phyloP scores from a whole-genome alignment of 2,329 filamentous ascomycete species.

The Cladophialophora psammophila region DNA sequence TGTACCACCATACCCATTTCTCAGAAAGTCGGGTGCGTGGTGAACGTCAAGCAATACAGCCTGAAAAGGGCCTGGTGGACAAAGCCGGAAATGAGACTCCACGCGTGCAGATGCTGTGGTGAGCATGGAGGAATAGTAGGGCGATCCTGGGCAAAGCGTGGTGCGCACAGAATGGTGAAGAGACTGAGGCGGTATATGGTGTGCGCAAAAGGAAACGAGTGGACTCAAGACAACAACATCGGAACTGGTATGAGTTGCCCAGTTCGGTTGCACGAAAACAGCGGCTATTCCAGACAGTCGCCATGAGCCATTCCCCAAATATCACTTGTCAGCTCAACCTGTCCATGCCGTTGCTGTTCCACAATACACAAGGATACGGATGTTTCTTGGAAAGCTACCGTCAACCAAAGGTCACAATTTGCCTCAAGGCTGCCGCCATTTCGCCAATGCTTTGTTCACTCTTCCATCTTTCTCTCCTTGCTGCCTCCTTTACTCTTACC shows the following conservation, averaged over 20 bases:
- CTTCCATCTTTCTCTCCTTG: not conserved
- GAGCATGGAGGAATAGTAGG: not conserved
- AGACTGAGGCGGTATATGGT: not conserved
- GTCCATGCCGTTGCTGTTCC: no score
- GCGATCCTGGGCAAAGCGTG: not conserved
- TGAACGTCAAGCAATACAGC: not conserved
- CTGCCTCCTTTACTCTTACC: slow-evolving; percentile 13
- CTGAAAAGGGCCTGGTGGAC: not conserved
- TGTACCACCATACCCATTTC: not conserved
- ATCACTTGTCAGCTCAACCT: no score
- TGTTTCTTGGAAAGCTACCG: not conserved
- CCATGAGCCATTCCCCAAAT: no score
- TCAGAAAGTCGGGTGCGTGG: not conserved
- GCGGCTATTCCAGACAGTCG: no score
- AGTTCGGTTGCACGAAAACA: no score
- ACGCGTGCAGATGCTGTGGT: slow-evolving; percentile 9
- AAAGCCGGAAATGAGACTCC: not conserved
- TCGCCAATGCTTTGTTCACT: not conserved
- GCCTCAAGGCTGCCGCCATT: not conserved
- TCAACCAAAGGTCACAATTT: not conserved
- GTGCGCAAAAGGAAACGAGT: no score
- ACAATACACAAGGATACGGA: no score
- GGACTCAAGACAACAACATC: not conserved
- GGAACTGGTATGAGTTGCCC: no score
- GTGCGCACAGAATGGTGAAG: not conserved